A percentile compares a stretch with the other conserved stretches of the same genome.
Evolutionary conservation across 306 rosid species (phyloP).

Genomic region (Heteromeles arbutifolia): DNA sequence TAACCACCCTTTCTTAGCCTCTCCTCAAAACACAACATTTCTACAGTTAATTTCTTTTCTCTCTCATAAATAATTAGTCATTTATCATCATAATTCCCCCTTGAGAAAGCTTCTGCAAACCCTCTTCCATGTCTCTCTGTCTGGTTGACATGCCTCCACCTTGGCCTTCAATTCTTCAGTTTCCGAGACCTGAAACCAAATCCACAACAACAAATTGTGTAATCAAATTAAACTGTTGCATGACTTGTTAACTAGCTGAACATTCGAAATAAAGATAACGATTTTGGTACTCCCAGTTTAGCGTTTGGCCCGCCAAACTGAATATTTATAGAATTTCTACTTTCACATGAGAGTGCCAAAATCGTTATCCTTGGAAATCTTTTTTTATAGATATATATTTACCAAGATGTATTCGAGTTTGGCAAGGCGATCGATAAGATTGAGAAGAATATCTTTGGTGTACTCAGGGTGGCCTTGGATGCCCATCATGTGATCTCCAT

Average conservation of each 20-base stretch:
- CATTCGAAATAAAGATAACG: too few relatives aligned
- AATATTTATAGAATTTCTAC: too few relatives aligned
- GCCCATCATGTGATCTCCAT: slow-evolving; percentile 74
- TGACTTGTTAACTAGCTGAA: too few relatives aligned
- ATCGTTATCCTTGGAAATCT: too few relatives aligned
- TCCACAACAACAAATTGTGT: background rate
- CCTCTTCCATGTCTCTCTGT: slow-evolving; percentile 58
- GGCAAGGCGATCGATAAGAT: slow-evolving; percentile 66
- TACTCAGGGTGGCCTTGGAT: slow-evolving; percentile 99
- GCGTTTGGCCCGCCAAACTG: too few relatives aligned
- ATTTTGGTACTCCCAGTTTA: too few relatives aligned
- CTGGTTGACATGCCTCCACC: slow-evolving; percentile 43
- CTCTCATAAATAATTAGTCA: background rate
- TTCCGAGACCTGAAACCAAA: slow-evolving; percentile 37
- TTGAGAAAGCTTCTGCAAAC: slow-evolving; percentile 64
- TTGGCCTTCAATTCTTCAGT: slow-evolving; percentile 43
- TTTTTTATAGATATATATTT: background rate
- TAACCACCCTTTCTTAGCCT: background rate
- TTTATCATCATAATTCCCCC: slow-evolving; percentile 30
- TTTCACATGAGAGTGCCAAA: too few relatives aligned
- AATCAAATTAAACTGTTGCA: too few relatives aligned
- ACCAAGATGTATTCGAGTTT: slow-evolving; percentile 43
- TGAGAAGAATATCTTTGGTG: slow-evolving; percentile 54
- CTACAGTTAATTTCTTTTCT: background rate
- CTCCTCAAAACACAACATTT: slow-evolving; percentile 3